Percentiles rank a stretch among this genome's conserved stretches.
These are phyloP conservation scores for Colletotrichum viniferum DNA, from an alignment of 2,329 filamentous ascomycete species.

Conservation along the genomic window DNA sequence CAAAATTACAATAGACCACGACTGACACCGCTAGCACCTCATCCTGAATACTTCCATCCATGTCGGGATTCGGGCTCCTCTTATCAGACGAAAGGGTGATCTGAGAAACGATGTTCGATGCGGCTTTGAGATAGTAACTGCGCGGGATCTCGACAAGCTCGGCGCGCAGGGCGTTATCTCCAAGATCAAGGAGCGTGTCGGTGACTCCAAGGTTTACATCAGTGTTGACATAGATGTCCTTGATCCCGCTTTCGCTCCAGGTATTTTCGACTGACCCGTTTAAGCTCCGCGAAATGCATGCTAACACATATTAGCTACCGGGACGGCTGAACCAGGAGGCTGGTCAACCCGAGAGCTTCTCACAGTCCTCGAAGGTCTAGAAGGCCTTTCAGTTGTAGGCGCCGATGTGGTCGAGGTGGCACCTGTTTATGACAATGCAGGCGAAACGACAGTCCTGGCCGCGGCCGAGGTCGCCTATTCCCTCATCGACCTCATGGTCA, in stretches of 20 bases:
- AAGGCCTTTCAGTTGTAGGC: conserved; percentile 74
- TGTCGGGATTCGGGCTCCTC: conserved; percentile 63
- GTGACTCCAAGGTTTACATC: conserved; percentile 65
- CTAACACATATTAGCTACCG: conserved; percentile 55
- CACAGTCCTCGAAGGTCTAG: conserved; percentile 72
- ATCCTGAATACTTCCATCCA: conserved; percentile 64
- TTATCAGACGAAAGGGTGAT: conserved; percentile 53
- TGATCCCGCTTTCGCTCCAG: conserved; percentile 71
- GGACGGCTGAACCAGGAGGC: conserved; percentile 79
- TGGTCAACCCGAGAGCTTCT: conserved; percentile 83
- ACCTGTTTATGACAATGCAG: conserved; percentile 75
- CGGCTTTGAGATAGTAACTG: conserved; percentile 62
- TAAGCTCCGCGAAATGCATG: not conserved
- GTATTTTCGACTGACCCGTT: conserved; percentile 29
- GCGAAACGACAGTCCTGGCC: conserved; percentile 74
- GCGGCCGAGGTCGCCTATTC: conserved; percentile 77
- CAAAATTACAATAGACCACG: accelerated
- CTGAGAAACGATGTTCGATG: conserved; percentile 61
- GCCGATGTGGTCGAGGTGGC: conserved; percentile 83
- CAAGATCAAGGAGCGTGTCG: conserved; percentile 62
- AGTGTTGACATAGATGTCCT: conserved; percentile 83
- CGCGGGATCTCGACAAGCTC: conserved; percentile 73
- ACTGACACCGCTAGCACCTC: conserved; percentile 40
- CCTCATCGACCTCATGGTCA: conserved; percentile 69
- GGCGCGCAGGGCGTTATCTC: conserved; percentile 69